phyloP scores from a whole-genome alignment of 805 yeast genomes.

The Sugiyamaella lignohabitans region DNA sequence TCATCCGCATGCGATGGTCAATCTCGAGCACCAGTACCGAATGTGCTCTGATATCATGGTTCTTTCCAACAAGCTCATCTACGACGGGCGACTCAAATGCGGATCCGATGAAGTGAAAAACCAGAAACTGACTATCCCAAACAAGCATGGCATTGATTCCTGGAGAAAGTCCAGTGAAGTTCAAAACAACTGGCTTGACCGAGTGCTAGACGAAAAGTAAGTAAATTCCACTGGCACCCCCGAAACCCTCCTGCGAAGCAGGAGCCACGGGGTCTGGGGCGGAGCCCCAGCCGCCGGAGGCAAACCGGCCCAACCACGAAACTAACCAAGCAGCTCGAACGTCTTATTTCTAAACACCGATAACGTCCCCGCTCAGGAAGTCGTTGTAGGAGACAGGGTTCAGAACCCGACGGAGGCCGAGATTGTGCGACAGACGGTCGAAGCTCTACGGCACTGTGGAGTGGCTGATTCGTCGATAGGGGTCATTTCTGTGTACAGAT shows the following conservation, averaged over 20 bases:
- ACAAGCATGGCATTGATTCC: conserved; percentile 20
- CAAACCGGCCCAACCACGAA: not conserved
- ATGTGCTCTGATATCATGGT: conserved; percentile 89
- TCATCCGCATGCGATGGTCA: conserved; percentile 70
- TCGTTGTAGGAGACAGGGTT: conserved; percentile 54
- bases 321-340: conserved; percentile 24
- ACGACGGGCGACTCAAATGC: conserved; percentile 68
- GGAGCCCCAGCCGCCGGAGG: not conserved
- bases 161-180: conserved; percentile 4
- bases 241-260: no score
- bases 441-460: conserved; percentile 53
- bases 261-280: not conserved
- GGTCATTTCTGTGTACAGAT: conserved; percentile 81
- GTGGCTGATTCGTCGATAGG: conserved; percentile 60
- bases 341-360: conserved; percentile 85
- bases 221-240: conserved; percentile 5
- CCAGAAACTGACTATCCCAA: conserved; percentile 48
- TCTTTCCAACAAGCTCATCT: conserved; percentile 71
- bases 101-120: conserved; percentile 61
- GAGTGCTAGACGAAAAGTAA: conserved; percentile 46
- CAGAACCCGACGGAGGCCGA: conserved; percentile 70
- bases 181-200: conserved; percentile 52
- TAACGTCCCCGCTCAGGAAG: conserved; percentile 50
- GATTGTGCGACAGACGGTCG: conserved; percentile 55
- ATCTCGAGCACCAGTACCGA: conserved; percentile 76